These are phyloP conservation scores for Boletus pseudopeckii DNA, from an alignment of 768 basidiomycete genomes.

Conservation along the genomic window DNA sequence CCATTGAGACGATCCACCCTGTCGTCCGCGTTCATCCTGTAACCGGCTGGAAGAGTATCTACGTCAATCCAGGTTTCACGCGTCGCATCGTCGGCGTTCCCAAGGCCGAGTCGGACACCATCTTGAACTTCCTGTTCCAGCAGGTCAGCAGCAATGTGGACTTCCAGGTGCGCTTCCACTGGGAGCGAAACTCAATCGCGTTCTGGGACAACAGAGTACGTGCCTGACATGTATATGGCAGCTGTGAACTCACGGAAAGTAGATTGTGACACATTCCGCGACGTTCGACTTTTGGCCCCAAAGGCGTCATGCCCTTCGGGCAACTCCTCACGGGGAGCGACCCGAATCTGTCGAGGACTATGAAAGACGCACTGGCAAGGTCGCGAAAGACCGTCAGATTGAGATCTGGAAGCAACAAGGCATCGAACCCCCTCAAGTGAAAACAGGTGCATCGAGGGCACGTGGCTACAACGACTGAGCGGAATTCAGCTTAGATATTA, in stretches of 20 bases:
- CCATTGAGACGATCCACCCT: conserved; percentile 71
- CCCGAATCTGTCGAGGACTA: conserved; percentile 76
- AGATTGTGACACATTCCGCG: conserved; percentile 75
- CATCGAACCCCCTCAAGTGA: conserved; percentile 36
- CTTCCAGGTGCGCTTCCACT: conserved; percentile 73
- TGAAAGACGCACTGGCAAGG: conserved; percentile 57
- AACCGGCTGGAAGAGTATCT: conserved; percentile 82
- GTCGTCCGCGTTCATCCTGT: conserved; percentile 81
- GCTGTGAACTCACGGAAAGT: background rate
- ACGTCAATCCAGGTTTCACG: conserved; percentile 82
- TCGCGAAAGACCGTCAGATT: conserved; percentile 68
- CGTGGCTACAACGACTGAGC: conserved; percentile 61
- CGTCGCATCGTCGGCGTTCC: conserved; percentile 75
- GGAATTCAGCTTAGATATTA: background rate
- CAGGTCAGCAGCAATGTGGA: conserved; percentile 69
- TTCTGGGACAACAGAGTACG: conserved; percentile 83
- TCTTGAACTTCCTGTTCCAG: conserved; percentile 67
- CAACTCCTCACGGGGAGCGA: conserved; percentile 77
- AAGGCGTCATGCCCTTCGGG: conserved; percentile 73
- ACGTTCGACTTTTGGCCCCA: conserved; percentile 82
- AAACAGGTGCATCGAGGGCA: conserved; percentile 34
- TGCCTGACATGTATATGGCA: background rate
- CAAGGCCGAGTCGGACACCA: conserved; percentile 75
- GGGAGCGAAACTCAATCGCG: conserved; percentile 75
- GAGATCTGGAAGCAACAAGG: conserved; percentile 73